Evolutionary conservation across 179 eudicot genomes (phyloP), one percentile per base, ranked within the genome.

Genomic region (Drosera spatulata): DNA sequence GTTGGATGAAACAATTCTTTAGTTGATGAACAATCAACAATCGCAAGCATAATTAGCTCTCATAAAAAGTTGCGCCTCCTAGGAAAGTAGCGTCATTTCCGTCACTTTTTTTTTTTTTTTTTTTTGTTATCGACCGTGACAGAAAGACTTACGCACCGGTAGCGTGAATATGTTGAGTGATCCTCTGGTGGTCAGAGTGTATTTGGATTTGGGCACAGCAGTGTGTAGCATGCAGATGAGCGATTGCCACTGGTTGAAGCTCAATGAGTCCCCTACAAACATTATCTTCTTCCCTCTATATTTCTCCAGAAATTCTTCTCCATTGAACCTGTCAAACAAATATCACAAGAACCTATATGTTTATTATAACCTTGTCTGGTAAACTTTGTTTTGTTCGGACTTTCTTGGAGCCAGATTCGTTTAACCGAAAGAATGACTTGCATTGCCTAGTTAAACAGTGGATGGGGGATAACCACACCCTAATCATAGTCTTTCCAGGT

Each of bases 251-350:
- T 65, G 69, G 53, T 71, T 71, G 62, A 56, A 56, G 59, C 74
- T 71, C 39, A 71, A 56, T 1, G 74, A 71, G 66, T 71, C 74
- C 7, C 74, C 74, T 6, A 65, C 70, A 33, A 71, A 65, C 74
- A 71, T 71, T 12, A 71, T 61, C 61, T 50, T 71, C 62, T 65
- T 71, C n/a, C 74, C 74, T 49, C 61, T 71, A 15, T 50, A 65
- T 52, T 49, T 65, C 55, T 60, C 62, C 61, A 71, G 7, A 50
- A 71, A 56, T 10, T 48, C 70, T 61, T n/a, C 40, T 5, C 70
- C 59, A 42, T 69, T 7, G 44, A 69, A 69, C 55, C 72, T 69
- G 39, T 50, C 10, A 42, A 6, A 40, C 10, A 10, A 11, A 22
- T 45, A 33, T 39, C 55, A 65, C 33, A 22, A 22, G 33, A 22